Base-by-base conservation (phyloP, 2,329 filamentous ascomycete species). In the Stachybotrys echinatus region DNA sequence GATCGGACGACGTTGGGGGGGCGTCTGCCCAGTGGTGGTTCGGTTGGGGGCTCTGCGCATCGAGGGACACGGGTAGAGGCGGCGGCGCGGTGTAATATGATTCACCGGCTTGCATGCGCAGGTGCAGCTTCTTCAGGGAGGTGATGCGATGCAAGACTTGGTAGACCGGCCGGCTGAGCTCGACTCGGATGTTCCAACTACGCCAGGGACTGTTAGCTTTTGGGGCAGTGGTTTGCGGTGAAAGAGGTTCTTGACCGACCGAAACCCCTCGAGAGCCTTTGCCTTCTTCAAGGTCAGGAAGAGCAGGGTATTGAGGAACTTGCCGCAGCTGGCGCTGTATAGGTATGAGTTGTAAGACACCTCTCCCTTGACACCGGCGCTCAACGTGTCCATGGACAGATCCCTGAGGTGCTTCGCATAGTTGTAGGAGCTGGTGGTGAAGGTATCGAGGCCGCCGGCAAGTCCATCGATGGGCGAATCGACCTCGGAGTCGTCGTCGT, bases 141-240 rank as follows among this genome's bases (percentile, higher is more conserved):
- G 66, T 52, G 50, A 84, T 79, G 31, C 71, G 64, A 59, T 84
- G 81, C 12, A 86, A 68, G 31, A 74, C 73, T 50, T 72, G 72
- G 64, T 81, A 85, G 5, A 85, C 74, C 2, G 74, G 74, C 6
- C 79, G 71, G 59, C 76, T 82, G 10, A 86, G 71, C 61, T 85
- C 82, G 49, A 86, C 76, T 6, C 80, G 75, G 48, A 85, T 79
- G 60, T 85, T 83, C 83, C 83, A 86, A 54, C 77, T 83, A 42
- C 48, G 21, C 3, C n/a, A n/a, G 45, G 19, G 43, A 48, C 27
- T 21, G 22, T 12, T 31, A 53, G 27, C 50, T 37, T 54, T 40
- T 55, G 12, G 27, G 12, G n/a, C n/a, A n/a, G n/a, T n/a, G n/a
- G 27, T 31, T 31, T 7, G 7, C 27, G 39, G n/a, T 17, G 45